Conservation (phyloP, 441 rosid species). For the Erodium trifolium region DNA sequence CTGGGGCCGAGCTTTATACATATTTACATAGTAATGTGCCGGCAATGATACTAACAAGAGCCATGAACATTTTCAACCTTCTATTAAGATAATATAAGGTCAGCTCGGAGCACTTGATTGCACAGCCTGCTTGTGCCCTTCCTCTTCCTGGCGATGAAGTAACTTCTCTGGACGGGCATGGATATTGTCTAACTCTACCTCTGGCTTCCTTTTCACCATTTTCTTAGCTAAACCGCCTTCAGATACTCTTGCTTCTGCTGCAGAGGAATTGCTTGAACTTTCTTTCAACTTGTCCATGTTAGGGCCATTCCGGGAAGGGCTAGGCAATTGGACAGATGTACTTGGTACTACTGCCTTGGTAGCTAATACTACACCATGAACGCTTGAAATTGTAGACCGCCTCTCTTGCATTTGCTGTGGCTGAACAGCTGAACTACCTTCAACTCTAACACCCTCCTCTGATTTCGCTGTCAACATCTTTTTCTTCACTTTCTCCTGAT, state of each 20-base stretch:
- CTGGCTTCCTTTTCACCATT: conserved; percentile 61
- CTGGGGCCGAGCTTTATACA: background rate
- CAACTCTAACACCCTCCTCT: conserved; percentile 39
- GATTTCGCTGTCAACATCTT: conserved; percentile 33
- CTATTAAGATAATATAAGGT: background rate
- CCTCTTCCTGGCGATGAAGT: background rate
- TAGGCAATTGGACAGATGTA: conserved; percentile 28
- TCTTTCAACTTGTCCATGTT: conserved; percentile 40
- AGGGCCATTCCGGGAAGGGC: conserved; percentile 30
- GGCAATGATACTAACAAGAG: background rate
- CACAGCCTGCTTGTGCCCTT: background rate
- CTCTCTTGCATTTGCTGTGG: conserved; percentile 27
- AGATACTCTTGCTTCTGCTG: conserved; percentile 39
- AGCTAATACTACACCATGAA: conserved; percentile 35
- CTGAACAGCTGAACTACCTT: conserved; percentile 30
- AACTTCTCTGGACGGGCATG: too few relatives aligned
- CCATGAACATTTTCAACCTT: background rate
- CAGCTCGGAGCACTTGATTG: conserved; percentile 1
- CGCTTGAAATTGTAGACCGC: conserved; percentile 17
- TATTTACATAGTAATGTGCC: background rate
- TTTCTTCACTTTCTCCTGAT: conserved; percentile 44
- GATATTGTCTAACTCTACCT: conserved; percentile 19
- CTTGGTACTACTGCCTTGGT: conserved; percentile 25
- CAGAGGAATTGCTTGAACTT: conserved; percentile 29
- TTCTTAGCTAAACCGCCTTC: conserved; percentile 42